Percentiles rank a stretch among this genome's conserved stretches.
Evolutionary conservation across 2,329 filamentous ascomycete genomes (phyloP).

Genomic region (Claviceps sp.): DNA sequence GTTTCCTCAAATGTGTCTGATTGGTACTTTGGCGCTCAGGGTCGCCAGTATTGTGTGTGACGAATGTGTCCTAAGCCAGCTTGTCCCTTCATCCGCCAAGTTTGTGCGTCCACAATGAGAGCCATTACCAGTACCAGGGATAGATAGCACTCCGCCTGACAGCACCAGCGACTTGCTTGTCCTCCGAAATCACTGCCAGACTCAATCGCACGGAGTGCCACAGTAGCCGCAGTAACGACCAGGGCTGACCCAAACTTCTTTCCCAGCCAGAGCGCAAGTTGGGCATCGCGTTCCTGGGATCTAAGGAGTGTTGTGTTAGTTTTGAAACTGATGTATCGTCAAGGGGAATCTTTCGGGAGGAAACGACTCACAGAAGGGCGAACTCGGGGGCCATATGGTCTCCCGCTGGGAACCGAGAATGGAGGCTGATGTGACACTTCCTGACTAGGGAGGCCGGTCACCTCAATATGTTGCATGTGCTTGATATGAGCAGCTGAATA

Average conservation of each 20-base stretch:
- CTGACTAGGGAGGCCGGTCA: not conserved
- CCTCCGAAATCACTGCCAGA: not conserved
- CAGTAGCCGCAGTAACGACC: slow-evolving; percentile 37
- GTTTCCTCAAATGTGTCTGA: not conserved
- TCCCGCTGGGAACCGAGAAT: not conserved
- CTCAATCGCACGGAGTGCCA: slow-evolving; percentile 28
- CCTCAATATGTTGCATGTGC: not conserved
- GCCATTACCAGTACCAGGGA: too few relatives aligned
- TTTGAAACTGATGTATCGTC: not conserved
- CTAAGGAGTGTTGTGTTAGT: slow-evolving; percentile 9
- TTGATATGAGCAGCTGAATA: not conserved
- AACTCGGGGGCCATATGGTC: slow-evolving; percentile 7
- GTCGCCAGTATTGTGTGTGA: not conserved
- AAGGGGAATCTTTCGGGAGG: not conserved
- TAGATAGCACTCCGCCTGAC: too few relatives aligned
- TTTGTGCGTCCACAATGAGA: not conserved
- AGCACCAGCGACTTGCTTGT: not conserved
- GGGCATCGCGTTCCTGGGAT: slow-evolving; percentile 39
- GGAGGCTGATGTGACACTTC: not conserved
- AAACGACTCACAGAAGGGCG: not conserved
- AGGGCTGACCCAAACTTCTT: slow-evolving; percentile 43
- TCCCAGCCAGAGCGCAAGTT: slow-evolving; percentile 33
- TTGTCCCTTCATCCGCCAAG: not conserved
- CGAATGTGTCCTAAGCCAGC: not conserved
- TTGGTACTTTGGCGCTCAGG: not conserved